phyloP scores from a whole-genome alignment of 139 green algal genomes.

The Edaphochlamys debaryana region DNA sequence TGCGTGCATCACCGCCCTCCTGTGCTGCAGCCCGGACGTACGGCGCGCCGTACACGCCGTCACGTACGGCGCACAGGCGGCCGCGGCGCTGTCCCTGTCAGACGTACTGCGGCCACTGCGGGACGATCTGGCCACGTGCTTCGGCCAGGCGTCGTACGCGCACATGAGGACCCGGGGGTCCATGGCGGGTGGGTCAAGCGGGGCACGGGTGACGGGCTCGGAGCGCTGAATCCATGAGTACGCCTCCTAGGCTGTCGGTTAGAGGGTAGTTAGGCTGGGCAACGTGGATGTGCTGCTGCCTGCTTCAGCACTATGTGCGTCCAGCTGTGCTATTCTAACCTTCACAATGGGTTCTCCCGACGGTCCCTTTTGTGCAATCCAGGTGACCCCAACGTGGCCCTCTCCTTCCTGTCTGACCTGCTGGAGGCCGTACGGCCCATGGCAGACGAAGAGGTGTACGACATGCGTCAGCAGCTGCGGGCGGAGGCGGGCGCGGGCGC shows the following conservation, averaged over 20 bases:
- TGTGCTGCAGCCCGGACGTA: too few relatives aligned
- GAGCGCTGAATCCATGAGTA: too few relatives aligned
- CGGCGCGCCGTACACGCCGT: too few relatives aligned
- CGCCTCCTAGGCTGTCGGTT: too few relatives aligned
- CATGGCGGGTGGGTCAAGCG: background rate
- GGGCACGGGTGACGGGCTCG: too few relatives aligned
- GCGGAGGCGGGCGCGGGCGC: too few relatives aligned
- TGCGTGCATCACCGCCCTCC: too few relatives aligned
- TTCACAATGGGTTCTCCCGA: too few relatives aligned
- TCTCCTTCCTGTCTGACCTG: constrained; percentile 1
- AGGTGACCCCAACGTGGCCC: constrained; percentile 12
- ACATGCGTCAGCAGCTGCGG: background rate
- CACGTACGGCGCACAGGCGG: constrained; percentile 18
- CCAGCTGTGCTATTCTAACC: background rate
- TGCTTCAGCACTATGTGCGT: background rate
- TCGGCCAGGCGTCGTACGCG: background rate
- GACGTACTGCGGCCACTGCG: constrained; percentile 19
- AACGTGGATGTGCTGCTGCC: too few relatives aligned
- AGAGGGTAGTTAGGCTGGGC: too few relatives aligned
- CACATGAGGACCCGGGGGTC: background rate
- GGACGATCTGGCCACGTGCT: background rate
- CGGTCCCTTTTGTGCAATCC: too few relatives aligned
- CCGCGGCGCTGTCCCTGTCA: constrained; percentile 1
- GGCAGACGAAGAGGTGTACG: constrained; percentile 18
- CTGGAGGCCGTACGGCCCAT: background rate